phyloP scores from a whole-genome alignment of 805 yeast species.

The Phaffomyces antillensis region DNA sequence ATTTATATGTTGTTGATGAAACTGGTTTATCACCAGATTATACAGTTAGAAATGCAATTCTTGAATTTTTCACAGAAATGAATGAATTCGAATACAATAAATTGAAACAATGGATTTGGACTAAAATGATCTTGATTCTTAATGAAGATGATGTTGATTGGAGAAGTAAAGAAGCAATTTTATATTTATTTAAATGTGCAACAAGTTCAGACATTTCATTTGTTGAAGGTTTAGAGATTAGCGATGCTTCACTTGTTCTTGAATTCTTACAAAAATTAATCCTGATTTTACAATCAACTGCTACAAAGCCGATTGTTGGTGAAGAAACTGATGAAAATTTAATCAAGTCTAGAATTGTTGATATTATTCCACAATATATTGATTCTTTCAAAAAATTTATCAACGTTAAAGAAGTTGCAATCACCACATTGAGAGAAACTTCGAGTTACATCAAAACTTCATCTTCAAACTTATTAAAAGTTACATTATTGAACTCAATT shows the following conservation, averaged over 20 bases:
- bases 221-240: background rate
- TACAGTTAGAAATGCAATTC: slow-evolving; percentile 53
- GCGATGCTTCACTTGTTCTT: slow-evolving; percentile 21
- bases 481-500: slow-evolving; percentile 40
- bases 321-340: slow-evolving; percentile 25
- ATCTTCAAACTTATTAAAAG: slow-evolving; percentile 25
- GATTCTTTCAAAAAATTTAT: slow-evolving; percentile 40
- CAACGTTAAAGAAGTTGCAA: slow-evolving; percentile 27
- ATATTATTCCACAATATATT: slow-evolving; percentile 50
- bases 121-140: background rate
- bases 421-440: slow-evolving; percentile 19
- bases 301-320: background rate
- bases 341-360: slow-evolving; percentile 40
- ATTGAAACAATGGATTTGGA: slow-evolving; percentile 3
- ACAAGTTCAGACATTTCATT: slow-evolving; percentile 15
- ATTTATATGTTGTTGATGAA: slow-evolving; percentile 65
- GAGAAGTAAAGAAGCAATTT: slow-evolving; percentile 40
- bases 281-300: background rate
- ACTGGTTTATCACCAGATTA: slow-evolving; percentile 56
- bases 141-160: slow-evolving; percentile 23
- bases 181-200: slow-evolving; percentile 47
- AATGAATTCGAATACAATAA: slow-evolving; percentile 32
- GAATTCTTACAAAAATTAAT: background rate
- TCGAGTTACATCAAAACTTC: slow-evolving; percentile 21
- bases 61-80: slow-evolving; percentile 48